Base-by-base conservation (phyloP, 1,284 basidiomycete genomes). In the Macrocystidia cucumis region DNA sequence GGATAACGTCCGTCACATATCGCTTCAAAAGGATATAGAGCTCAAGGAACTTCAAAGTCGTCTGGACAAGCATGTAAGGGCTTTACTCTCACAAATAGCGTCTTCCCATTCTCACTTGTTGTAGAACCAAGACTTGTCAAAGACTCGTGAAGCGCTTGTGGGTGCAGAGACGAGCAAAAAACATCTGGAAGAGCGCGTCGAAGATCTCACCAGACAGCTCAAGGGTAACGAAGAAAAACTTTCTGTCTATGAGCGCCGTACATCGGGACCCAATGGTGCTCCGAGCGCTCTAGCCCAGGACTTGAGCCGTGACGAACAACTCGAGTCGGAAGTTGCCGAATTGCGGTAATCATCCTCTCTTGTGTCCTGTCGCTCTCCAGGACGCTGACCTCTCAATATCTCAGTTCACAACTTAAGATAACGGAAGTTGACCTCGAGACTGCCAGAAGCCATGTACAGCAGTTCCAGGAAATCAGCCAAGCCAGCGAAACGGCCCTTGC, bases 271-370 rank as follows among this genome's bases (percentile, higher is more conserved):
- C 11, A 49, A 50, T 25, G 59, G 59, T 22, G 45, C 57, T 11
- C 43, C 55, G 18, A 48, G 59, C 22, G 44, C 47, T 16, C 47
- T 53, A 11, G 65, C 70, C 38, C 64, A 67, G 42, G 69, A 65
- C 40, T 48, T 77, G 34, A 75, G 66, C 30, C 72, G 67, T 17
- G 88, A 91, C 49, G 82, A 89, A 49, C 83, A 88, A 49, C 69
- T 93, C 3, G 81, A 91, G 56, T 70, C 78, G 13, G 87, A 92
- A 51, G 77, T 93, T 17, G 89, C 89, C 3, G 87, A 91, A 36
- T 67, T 91, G 20, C 70, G 85, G 83, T 87, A 39, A 21, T n/a
- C n/a, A 68, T 62, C 14, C 35, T 21, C 14, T 26, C 2, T 22
- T n/a, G 16, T 9, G 28, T 4, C 34, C 9, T 2, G 19, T 17